These are phyloP conservation scores for Coelastrella sp. DNA, from an alignment of 139 green algal genomes.

Conservation along the genomic window DNA sequence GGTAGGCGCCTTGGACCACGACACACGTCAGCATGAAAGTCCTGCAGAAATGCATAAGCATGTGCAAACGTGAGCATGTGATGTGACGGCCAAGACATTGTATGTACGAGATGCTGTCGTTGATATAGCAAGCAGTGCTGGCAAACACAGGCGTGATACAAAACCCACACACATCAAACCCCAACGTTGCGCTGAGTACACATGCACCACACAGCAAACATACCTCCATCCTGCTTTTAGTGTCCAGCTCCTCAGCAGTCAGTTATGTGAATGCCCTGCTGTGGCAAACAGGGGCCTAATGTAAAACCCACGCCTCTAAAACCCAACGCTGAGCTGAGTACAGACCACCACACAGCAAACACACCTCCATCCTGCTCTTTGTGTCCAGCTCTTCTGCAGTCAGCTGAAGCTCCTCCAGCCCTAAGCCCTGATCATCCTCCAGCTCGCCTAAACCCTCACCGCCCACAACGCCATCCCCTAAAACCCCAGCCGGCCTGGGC, in stretches of 20 bases:
- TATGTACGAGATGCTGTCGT: too few species aligned
- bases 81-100: neutral
- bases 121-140: too few species aligned
- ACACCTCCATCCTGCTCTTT: constrained; percentile 24
- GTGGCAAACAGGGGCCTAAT: too few species aligned
- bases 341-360: neutral
- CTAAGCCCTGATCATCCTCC: constrained; percentile 6
- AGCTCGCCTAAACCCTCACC: neutral
- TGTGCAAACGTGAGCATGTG: too few species aligned
- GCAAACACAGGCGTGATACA: too few species aligned
- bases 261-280: neutral
- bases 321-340: too few species aligned
- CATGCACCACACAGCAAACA: too few species aligned
- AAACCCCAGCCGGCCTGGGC: constrained; percentile 10
- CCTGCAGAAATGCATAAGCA: neutral
- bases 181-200: too few species aligned
- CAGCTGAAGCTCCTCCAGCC: neutral
- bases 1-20: neutral
- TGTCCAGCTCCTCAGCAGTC: neutral
- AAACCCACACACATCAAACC: too few species aligned
- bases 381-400: constrained; percentile 19
- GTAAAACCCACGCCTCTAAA: too few species aligned
- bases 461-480: neutral
- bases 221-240: too few species aligned
- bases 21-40: constrained; percentile 31